Conservation (phyloP, 805 yeast genomes). For the Schwanniomyces yamadae region DNA sequence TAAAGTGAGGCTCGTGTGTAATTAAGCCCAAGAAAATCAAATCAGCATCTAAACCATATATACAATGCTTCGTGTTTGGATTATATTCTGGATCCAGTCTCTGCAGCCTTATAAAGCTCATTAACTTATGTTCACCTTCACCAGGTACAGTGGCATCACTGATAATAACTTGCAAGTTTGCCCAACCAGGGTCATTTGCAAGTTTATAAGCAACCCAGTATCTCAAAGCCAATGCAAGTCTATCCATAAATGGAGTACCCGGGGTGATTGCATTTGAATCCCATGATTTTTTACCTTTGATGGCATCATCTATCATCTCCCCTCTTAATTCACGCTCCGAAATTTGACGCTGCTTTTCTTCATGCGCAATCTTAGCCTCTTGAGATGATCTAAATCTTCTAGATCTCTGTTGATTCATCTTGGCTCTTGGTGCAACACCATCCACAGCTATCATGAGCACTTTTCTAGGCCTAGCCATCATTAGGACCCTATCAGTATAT, state of each 20-base stretch:
- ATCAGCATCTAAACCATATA: constrained; percentile 96
- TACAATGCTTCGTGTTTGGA: constrained; percentile 85
- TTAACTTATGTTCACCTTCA: constrained; percentile 97
- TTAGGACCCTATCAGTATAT: constrained; percentile 87
- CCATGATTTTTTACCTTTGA: constrained; percentile 78
- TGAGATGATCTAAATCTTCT: constrained; percentile 93
- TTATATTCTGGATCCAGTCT: constrained; percentile 73
- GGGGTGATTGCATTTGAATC: constrained; percentile 95
- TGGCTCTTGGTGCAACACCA: constrained; percentile 99
- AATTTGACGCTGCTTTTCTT: constrained; percentile 62
- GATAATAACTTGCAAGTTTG: constrained; percentile 67
- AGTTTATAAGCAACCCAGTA: constrained; percentile 88
- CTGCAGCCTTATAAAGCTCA: constrained; percentile 91
- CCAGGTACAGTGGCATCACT: constrained; percentile 98
- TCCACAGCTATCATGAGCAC: constrained; percentile 94
- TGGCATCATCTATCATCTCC: constrained; percentile 70
- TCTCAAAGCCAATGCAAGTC: constrained; percentile 74
- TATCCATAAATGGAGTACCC: constrained; percentile 95
- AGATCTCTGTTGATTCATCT: constrained; percentile 96
- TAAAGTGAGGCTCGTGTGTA: constrained; percentile 96
- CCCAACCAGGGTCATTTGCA: constrained; percentile 85
- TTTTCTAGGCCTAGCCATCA: constrained; percentile 94
- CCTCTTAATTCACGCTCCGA: constrained; percentile 63
- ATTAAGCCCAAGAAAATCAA: constrained; percentile 93
- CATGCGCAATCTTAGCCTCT: constrained; percentile 80